These are phyloP conservation scores for Cyclanthera cordifolia DNA, from an alignment of 306 rosid species.

Conservation along the genomic window DNA sequence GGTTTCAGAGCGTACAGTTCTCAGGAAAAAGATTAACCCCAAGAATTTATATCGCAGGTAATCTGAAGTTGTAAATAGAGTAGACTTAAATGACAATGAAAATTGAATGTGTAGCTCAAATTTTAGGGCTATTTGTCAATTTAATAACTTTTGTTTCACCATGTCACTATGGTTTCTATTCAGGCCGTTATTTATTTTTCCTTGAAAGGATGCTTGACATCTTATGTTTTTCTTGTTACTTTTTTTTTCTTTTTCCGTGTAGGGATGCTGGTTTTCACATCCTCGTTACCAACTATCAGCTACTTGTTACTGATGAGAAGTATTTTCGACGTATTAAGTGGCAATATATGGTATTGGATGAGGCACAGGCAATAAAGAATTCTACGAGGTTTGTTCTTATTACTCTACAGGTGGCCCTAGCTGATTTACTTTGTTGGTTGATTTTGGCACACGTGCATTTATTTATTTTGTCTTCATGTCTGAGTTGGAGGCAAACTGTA, in stretches of 20 bases:
- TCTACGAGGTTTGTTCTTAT: slow-evolving; percentile 50
- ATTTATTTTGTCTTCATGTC: neutral
- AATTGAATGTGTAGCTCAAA: neutral
- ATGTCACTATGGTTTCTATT: neutral
- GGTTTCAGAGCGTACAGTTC: slow-evolving; percentile 66
- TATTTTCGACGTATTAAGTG: slow-evolving; percentile 87
- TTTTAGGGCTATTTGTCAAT: too few species aligned
- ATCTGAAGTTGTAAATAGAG: neutral
- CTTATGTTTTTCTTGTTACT: slow-evolving; percentile 7
- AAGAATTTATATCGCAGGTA: slow-evolving; percentile 92
- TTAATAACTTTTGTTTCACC: too few species aligned
- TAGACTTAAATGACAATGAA: neutral
- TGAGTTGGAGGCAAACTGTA: neutral
- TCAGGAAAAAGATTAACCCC: slow-evolving; percentile 80
- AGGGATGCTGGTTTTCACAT: slow-evolving; percentile 96
- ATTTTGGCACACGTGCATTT: neutral
- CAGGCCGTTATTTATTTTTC: neutral
- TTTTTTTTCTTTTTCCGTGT: slow-evolving; percentile 15
- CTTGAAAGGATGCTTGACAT: slow-evolving; percentile 69
- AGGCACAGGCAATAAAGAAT: slow-evolving; percentile 98
- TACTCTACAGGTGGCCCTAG: slow-evolving; percentile 15
- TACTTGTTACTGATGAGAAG: slow-evolving; percentile 81
- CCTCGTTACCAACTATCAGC: slow-evolving; percentile 91
- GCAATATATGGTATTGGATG: slow-evolving; percentile 99
- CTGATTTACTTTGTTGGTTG: neutral